phyloP scores from a whole-genome alignment of 352 stramenopile species.

The Phytopythium delawarense region DNA sequence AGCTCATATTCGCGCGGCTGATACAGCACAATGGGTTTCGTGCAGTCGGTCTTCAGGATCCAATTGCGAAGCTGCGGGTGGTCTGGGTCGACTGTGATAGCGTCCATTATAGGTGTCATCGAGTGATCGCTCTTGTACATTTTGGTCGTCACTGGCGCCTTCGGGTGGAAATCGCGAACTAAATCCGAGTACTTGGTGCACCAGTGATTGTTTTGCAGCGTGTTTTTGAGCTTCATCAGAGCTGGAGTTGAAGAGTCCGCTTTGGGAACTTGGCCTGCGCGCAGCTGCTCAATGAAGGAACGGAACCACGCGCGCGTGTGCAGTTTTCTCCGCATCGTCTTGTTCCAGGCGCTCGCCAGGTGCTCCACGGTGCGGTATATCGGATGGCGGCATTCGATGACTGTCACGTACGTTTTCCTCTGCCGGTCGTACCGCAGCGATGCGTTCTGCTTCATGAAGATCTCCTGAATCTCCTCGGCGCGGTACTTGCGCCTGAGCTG shows the following conservation, averaged over 20 bases:
- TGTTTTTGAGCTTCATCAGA: conserved; percentile 85
- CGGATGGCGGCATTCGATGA: conserved; percentile 87
- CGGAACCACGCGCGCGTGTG: conserved; percentile 86
- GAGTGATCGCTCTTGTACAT: neutral
- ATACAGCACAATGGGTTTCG: conserved; percentile 71
- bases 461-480: conserved; percentile 90
- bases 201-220: conserved; percentile 72
- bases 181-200: conserved; percentile 56
- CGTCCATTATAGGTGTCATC: conserved; percentile 20
- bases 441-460: conserved; percentile 87
- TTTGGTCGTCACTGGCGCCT: conserved; percentile 79
- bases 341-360: conserved; percentile 70
- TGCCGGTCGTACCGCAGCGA: conserved; percentile 86
- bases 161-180: conserved; percentile 59
- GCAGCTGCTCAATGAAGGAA: conserved; percentile 87
- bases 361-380: conserved; percentile 85
- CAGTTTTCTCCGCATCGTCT: conserved; percentile 81
- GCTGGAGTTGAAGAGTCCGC: conserved; percentile 31
- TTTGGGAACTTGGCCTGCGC: conserved; percentile 49
- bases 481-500: conserved; percentile 83
- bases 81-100: conserved; percentile 64
- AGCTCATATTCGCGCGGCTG: conserved; percentile 82
- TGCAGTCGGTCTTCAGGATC: conserved; percentile 63
- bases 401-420: conserved; percentile 86
- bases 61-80: conserved; percentile 48